Evolutionary conservation across 1,284 basidiomycete species (phyloP).

Genomic region (Leccinum pseudoinsigne): DNA sequence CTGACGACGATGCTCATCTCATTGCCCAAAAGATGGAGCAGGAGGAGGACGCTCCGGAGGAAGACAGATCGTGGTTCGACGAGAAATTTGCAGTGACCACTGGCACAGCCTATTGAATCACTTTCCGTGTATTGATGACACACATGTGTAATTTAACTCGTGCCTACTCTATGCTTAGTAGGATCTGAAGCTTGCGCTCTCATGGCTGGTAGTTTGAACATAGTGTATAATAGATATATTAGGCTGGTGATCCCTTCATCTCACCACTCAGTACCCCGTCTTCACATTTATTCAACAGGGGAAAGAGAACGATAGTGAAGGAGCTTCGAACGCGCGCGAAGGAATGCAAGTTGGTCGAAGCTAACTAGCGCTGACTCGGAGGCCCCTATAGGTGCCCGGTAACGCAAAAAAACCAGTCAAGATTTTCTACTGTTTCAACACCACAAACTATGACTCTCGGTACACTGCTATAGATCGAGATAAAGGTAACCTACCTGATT

Average conservation of each 20-base stretch:
- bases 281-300: neutral
- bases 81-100: conserved; percentile 18
- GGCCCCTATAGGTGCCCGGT: no score
- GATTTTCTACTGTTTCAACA: neutral
- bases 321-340: no score
- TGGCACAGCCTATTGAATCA: neutral
- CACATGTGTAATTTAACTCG: neutral
- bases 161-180: conserved; percentile 1
- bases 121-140: neutral
- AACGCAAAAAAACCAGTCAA: neutral
- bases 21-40: conserved; percentile 25
- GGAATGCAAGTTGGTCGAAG: no score
- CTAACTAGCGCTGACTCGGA: no score
- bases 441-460: neutral
- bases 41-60: conserved; percentile 11
- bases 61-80: conserved; percentile 22
- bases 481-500: neutral
- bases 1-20: conserved; percentile 20
- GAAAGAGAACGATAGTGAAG: neutral
- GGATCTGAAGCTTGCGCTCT: neutral
- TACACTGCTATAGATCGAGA: neutral
- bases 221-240: conserved; percentile 1
- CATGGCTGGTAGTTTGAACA: neutral
- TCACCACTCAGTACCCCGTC: neutral
- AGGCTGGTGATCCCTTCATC: neutral